Conservation (phyloP, 176 grass and related monocot species). For the Lolium rigidum region DNA sequence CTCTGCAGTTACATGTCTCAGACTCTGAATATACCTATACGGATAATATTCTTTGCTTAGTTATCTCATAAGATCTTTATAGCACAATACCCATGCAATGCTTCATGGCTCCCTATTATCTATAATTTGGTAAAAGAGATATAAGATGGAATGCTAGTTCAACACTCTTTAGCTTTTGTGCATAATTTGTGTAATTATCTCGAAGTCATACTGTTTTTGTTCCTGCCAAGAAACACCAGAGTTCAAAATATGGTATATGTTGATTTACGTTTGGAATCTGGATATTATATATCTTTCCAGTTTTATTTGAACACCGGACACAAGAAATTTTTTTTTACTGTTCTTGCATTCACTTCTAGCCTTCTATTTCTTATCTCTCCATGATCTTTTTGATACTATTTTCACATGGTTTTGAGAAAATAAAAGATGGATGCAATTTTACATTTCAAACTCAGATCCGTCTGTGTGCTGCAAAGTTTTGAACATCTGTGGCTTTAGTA, state of each 20-base stretch:
- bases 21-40: constrained; percentile 6
- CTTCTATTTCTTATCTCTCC: not conserved
- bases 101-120: not conserved
- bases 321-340: not conserved
- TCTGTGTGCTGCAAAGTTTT: not conserved
- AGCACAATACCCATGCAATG: not conserved
- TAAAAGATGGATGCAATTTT: constrained; percentile 16
- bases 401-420: not conserved
- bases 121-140: constrained; percentile 18
- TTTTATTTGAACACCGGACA: not conserved
- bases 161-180: constrained; percentile 12
- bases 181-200: constrained; percentile 6
- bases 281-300: not conserved
- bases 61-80: not conserved
- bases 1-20: constrained; percentile 1
- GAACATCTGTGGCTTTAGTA: not conserved
- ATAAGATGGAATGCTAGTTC: not conserved
- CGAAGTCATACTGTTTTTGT: not conserved
- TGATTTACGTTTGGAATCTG: not conserved
- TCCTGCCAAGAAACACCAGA: constrained; percentile 8
- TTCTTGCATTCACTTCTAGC: constrained; percentile 4
- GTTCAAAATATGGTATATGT: not conserved
- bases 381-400: not conserved
- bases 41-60: not conserved
- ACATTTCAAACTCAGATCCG: not conserved